phyloP scores from a whole-genome alignment of 2,329 filamentous ascomycete species.

The Cordyceps fumosorosea region DNA sequence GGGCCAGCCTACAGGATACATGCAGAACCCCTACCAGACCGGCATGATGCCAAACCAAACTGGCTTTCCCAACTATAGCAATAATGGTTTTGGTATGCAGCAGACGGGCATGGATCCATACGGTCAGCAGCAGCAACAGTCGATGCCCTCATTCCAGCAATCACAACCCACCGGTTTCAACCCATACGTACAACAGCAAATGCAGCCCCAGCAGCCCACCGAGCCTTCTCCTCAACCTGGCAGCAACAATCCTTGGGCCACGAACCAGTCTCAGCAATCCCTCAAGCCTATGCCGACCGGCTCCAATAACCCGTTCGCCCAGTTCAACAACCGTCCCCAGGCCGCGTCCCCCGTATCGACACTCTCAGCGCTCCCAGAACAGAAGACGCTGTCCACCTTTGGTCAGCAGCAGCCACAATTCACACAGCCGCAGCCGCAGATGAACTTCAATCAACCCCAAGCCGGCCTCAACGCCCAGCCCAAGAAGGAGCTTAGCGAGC shows the following conservation, averaged over 20 bases:
- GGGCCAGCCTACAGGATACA: conserved; percentile 71
- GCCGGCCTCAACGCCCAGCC: conserved; percentile 23
- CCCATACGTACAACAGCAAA: conserved; percentile 40
- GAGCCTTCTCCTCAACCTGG: conserved; percentile 65
- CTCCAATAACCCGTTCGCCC: conserved; percentile 95
- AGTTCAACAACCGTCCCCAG: conserved; percentile 57
- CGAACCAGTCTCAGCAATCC: conserved; percentile 50
- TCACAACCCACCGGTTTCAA: conserved; percentile 49
- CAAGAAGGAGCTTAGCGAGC: conserved; percentile 52
- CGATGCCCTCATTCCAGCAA: conserved; percentile 37
- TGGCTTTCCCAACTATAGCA: conserved; percentile 39
- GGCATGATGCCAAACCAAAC: conserved; percentile 43
- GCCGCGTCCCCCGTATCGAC: conserved; percentile 56
- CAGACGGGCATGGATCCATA: conserved; percentile 68
- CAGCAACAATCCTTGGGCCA: conserved; percentile 92
- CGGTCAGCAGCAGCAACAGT: conserved; percentile 41
- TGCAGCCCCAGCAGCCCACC: conserved; percentile 38
- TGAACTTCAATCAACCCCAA: conserved; percentile 12
- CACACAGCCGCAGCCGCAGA: conserved; percentile 27
- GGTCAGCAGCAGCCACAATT: conserved; percentile 44
- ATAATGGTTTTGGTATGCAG: conserved; percentile 57
- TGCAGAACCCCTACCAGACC: conserved; percentile 48
- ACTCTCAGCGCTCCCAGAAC: conserved; percentile 72
- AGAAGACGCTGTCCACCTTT: conserved; percentile 63
- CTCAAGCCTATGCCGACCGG: conserved; percentile 82